Evolutionary conservation across 1,139 yeast species (phyloP).

Genomic region (Geotrichum carabidarum): DNA sequence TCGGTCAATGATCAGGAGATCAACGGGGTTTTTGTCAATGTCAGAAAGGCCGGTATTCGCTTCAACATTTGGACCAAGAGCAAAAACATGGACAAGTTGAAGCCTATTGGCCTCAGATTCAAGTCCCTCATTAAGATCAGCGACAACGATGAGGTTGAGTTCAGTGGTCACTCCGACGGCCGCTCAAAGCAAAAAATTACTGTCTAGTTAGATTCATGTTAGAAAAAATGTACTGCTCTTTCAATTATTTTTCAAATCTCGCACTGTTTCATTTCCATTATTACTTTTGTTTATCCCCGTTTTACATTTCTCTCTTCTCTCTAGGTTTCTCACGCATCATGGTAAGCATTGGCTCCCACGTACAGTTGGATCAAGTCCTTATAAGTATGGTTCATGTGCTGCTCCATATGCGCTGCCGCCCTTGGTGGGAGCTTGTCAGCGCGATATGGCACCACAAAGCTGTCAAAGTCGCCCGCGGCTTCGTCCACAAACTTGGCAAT

Average conservation of each 20-base stretch:
- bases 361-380: conserved; percentile 15
- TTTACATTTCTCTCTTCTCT: too few species aligned
- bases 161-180: conserved; percentile 49
- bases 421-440: conserved; percentile 16
- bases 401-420: conserved; percentile 18
- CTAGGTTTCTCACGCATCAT: background rate
- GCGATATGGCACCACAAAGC: conserved; percentile 16
- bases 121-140: conserved; percentile 69
- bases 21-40: conserved; percentile 88
- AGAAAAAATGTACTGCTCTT: background rate
- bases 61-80: conserved; percentile 93
- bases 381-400: conserved; percentile 4
- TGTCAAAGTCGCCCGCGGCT: conserved; percentile 21
- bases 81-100: conserved; percentile 47
- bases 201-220: background rate
- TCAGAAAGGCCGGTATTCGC: conserved; percentile 77
- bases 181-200: conserved; percentile 22
- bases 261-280: background rate
- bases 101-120: conserved; percentile 64
- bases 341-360: conserved; percentile 7
- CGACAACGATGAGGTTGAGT: conserved; percentile 69
- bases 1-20: conserved; percentile 55
- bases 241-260: background rate
- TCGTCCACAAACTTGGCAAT: conserved; percentile 17
- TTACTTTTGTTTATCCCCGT: too few species aligned